phyloP scores from a whole-genome alignment of 176 grass and related monocot species.

The Thalia dealbata region DNA sequence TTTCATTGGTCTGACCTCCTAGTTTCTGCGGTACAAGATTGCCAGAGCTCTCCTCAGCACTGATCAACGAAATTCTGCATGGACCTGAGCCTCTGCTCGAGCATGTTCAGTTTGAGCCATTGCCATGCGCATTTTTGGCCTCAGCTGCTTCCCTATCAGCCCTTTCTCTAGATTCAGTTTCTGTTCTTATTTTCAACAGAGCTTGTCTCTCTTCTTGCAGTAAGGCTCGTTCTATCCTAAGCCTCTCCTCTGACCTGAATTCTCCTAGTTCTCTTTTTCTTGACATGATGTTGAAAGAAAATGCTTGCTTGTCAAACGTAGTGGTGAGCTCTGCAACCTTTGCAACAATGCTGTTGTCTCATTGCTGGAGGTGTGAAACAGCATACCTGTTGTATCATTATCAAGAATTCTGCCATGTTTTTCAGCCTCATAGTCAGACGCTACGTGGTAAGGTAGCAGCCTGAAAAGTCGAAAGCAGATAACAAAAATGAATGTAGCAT shows the following conservation, averaged over 20 bases:
- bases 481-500: not conserved
- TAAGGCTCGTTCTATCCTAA: conserved; percentile 78
- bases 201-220: conserved; percentile 69
- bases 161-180: conserved; percentile 67
- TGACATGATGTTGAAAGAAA: conserved; percentile 95
- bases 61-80: conserved; percentile 45
- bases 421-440: conserved; percentile 96
- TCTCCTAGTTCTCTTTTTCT: conserved; percentile 70
- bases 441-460: conserved; percentile 93
- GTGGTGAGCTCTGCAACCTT: conserved; percentile 89
- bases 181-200: conserved; percentile 35
- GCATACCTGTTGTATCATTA: conserved; percentile 53
- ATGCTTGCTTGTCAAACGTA: conserved; percentile 90
- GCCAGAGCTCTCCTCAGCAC: conserved; percentile 33
- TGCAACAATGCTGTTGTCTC: conserved; percentile 90
- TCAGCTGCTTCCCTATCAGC: conserved; percentile 64
- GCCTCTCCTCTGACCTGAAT: conserved; percentile 88
- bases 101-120: conserved; percentile 45
- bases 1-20: conserved; percentile 22
- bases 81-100: conserved; percentile 43
- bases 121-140: conserved; percentile 58
- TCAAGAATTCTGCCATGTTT: conserved; percentile 90
- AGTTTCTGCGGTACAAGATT: conserved; percentile 42
- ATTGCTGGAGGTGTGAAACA: conserved; percentile 80
- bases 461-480: conserved; percentile 15